A percentile compares a stretch with the other conserved stretches of the same genome.
Conservation (phyloP, 1,284 basidiomycete genomes). For the Boletus austroedulis region DNA sequence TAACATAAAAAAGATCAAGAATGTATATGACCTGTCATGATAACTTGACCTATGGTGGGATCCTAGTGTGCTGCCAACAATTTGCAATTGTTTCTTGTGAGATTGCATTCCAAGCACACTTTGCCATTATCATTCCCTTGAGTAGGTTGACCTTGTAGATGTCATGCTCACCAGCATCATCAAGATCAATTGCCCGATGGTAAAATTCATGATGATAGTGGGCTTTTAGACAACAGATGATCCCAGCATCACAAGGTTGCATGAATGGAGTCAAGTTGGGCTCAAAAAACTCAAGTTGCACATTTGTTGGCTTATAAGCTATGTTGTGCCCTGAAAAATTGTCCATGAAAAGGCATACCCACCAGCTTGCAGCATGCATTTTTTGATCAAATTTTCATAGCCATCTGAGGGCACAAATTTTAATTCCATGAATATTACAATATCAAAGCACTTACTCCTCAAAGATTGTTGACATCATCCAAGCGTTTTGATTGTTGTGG, state of each 20-base stretch:
- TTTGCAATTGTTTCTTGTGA: not conserved
- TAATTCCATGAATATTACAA: not conserved
- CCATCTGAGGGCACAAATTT: not conserved
- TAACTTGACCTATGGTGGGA: not conserved
- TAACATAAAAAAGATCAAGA: too few relatives aligned
- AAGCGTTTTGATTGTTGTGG: constrained; percentile 1
- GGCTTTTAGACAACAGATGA: constrained; percentile 4
- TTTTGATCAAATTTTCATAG: not conserved
- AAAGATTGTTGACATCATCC: not conserved
- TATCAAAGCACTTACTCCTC: constrained; percentile 3
- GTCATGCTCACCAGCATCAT: not conserved
- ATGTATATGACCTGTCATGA: too few relatives aligned
- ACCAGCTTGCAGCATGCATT: not conserved
- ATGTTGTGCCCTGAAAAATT: constrained; percentile 6
- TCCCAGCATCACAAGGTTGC: constrained; percentile 2
- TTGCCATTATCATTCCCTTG: not conserved
- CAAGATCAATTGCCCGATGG: not conserved
- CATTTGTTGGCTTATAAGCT: not conserved
- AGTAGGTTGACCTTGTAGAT: not conserved
- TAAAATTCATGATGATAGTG: not conserved
- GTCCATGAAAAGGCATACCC: not conserved
- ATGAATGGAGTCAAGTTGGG: constrained; percentile 6
- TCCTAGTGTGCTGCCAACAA: constrained; percentile 4
- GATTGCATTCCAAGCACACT: not conserved
- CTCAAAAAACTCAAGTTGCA: not conserved